These are phyloP conservation scores for Aspergillus diversus DNA, from an alignment of 495 filamentous ascomycete species.

Conservation along the genomic window DNA sequence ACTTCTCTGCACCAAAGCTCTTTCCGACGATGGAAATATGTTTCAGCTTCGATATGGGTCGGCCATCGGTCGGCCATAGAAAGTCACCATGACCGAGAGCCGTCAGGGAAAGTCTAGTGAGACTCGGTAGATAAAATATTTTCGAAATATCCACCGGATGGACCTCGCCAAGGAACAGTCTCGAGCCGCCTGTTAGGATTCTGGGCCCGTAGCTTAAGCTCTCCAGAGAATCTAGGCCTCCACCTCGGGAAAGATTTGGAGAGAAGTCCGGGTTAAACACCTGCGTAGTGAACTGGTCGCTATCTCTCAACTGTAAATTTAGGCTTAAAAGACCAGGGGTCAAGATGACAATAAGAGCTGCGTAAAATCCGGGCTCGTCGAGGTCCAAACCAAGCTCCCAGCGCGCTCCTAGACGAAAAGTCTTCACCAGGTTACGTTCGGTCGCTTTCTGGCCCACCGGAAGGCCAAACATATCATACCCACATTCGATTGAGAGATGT, in stretches of 20 bases:
- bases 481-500: conserved; percentile 1
- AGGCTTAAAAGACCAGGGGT: not conserved
- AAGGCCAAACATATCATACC: not conserved
- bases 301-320: not conserved
- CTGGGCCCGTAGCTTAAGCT: not conserved
- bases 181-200: not conserved
- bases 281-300: not conserved
- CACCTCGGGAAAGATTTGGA: not conserved
- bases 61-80: not conserved
- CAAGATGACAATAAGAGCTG: not conserved
- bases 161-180: not conserved
- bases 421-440: not conserved
- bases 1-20: not conserved
- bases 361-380: not conserved
- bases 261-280: not conserved
- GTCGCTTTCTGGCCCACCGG: not conserved
- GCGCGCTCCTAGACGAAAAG: not conserved
- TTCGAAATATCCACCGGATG: not conserved
- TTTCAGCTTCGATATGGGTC: not conserved
- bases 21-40: not conserved
- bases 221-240: not conserved
- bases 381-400: not conserved
- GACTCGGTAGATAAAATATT: not conserved
- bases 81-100: not conserved
- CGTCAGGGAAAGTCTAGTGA: not conserved